Base-by-base conservation (phyloP, 2,329 filamentous ascomycete species). In the Hypomyces rosellus region DNA sequence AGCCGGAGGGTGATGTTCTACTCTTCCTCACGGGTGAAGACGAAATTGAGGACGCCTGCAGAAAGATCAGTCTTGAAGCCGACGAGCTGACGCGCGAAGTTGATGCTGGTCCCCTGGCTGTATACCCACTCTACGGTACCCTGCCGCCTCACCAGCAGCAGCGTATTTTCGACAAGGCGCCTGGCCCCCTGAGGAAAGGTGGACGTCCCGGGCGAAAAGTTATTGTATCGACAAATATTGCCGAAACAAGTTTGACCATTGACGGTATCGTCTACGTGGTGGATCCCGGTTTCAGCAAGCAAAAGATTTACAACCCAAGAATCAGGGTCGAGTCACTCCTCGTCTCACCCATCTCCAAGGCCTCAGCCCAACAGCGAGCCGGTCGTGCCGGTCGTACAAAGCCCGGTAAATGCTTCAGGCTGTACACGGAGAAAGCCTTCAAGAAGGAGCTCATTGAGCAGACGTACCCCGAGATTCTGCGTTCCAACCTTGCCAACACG, bases 201-300 rank as follows among this genome's bases (percentile, higher is more conserved):
- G 92, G 92, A 36, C 80, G 85, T 18, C 88, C 93, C 1, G 93
- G 93, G n/a, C 81, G 93, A 55, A 99, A 99, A 70, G 85, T 85
- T 65, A 95, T 99, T 60, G 80, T 99, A 30, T 89, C 91, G 9
- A 99, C 93, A 58, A 99, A 99, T 69, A 99, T 99, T 69, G 93
- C 93, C 41, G 93, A 99, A 74, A 99, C 93, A 0, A 92, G 86
- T 63, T 81, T 99, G 70, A 99, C 93, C 43, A 99, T 99, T 54
- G 93, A 99, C 65, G 93, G 93, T 66, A 99, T 99, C 56, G 93
- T 99, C 34, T 99, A 96, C 64, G 93, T 99, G 34, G 92, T 99
- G n/a, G 93, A 99, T 63, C 92, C 93, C 2, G 93, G 93, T 34
- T 99, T 99, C 75, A 96, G 90, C 74, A 99, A 99, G 74, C 93